A percentile compares a stretch with the other conserved stretches of the same genome.
Evolutionary conservation across 805 yeast genomes (phyloP).

Genomic region (Candida berthetii): DNA sequence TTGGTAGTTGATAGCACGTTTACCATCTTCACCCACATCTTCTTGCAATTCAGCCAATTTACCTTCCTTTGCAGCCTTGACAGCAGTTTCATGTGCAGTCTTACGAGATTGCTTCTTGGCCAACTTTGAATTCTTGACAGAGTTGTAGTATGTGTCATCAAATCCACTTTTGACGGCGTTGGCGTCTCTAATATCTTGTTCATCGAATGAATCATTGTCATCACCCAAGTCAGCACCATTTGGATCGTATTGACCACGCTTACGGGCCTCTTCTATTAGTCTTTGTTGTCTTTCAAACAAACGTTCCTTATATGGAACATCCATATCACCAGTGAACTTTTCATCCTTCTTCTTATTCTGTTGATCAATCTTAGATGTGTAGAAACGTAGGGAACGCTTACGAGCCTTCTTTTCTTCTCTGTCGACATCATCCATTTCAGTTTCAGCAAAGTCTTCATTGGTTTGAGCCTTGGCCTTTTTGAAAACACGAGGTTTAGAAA

Average conservation of each 20-base stretch:
- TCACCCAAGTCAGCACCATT: constrained; percentile 51
- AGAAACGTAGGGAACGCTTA: constrained; percentile 82
- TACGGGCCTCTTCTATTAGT: constrained; percentile 79
- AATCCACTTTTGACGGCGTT: constrained; percentile 34
- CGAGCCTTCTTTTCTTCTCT: constrained; percentile 78
- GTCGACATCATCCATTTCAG: constrained; percentile 74
- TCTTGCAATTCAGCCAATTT: constrained; percentile 68
- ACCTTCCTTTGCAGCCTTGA: constrained; percentile 79
- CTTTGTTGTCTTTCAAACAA: constrained; percentile 86
- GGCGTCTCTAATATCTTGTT: constrained; percentile 40
- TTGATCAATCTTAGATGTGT: constrained; percentile 94
- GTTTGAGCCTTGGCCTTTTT: constrained; percentile 26
- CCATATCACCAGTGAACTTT: constrained; percentile 73
- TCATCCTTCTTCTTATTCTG: constrained; percentile 57
- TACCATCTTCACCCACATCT: constrained; percentile 66
- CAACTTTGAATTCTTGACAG: constrained; percentile 40
- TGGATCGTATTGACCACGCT: constrained; percentile 61
- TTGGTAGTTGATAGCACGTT: constrained; percentile 93
- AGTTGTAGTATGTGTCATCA: constrained; percentile 56
- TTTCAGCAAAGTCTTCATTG: constrained; percentile 59
- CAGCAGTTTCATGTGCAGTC: constrained; percentile 64
- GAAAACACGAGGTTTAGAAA: constrained; percentile 46
- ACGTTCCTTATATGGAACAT: constrained; percentile 88
- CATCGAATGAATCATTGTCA: constrained; percentile 35
- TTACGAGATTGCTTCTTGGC: constrained; percentile 48